Evolutionary conservation across 2,329 filamentous ascomycete species (phyloP).

Genomic region (Alternaria gansuensis): DNA sequence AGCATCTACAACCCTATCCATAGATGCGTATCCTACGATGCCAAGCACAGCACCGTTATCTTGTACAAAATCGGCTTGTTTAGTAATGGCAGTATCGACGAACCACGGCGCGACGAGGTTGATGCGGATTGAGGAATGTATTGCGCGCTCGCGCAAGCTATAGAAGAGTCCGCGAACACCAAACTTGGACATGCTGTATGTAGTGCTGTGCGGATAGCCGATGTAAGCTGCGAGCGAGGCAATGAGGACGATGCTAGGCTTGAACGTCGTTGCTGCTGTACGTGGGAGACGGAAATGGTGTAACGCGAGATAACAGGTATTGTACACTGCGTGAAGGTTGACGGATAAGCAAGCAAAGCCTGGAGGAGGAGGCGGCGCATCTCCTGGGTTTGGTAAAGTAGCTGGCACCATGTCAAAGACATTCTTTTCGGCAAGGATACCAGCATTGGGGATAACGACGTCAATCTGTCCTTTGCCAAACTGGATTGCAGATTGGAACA

Average conservation of each 20-base stretch:
- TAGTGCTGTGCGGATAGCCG: constrained; percentile 32
- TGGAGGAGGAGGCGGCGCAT: constrained; percentile 32
- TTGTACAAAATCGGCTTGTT: constrained; percentile 14
- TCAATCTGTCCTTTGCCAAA: constrained; percentile 42
- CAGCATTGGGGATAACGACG: constrained; percentile 45
- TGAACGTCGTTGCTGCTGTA: constrained; percentile 19
- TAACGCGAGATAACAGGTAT: constrained; percentile 38
- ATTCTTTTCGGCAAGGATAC: constrained; percentile 36
- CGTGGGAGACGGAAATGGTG: constrained; percentile 39
- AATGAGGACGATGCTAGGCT: constrained; percentile 36
- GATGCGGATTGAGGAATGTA: constrained; percentile 26
- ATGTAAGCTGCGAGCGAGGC: constrained; percentile 38
- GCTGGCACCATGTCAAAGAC: constrained; percentile 36
- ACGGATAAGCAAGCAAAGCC: constrained; percentile 29
- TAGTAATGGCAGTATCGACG: constrained; percentile 36
- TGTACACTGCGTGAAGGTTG: constrained; percentile 38
- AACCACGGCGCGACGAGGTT: constrained; percentile 46
- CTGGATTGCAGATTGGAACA: constrained; percentile 44
- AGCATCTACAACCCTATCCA: constrained; percentile 34
- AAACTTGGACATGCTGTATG: constrained; percentile 43
- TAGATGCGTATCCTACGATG: constrained; percentile 29
- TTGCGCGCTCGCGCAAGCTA: constrained; percentile 30
- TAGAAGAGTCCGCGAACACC: constrained; percentile 42
- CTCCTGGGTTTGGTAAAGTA: constrained; percentile 19
- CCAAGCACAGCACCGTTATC: constrained; percentile 25